Evolutionary conservation across 2,329 filamentous ascomycete genomes (phyloP), one percentile per base, ranked within the genome.

Genomic region (Talaromyces sp.): DNA sequence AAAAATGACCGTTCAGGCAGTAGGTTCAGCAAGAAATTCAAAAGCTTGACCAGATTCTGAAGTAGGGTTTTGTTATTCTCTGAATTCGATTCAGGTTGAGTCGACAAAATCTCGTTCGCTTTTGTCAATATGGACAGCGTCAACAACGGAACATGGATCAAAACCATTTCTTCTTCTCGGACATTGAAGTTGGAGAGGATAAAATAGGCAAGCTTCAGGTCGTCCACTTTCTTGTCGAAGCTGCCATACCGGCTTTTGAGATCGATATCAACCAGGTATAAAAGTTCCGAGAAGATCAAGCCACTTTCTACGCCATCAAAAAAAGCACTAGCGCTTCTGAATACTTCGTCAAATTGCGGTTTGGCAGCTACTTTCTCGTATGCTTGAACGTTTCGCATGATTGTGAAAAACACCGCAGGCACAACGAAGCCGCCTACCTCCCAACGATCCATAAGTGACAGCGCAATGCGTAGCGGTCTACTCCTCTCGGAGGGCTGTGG

Each of bases 371-470:
- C 80, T 28, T 80, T 78, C 73, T 92, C 88, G 77, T 92, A 98
- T 53, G 82, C 79, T 66, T 88, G 87, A 42, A 96, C 88, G 68
- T 89, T 96, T 71, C 88, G 84, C 68, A 99, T 85, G 28, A 93
- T 88, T 3, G 93, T 90, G 15, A 97, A 80, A 70, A 99, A 98
- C 15, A 98, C 85, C 63, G 92, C 88, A 0, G 93, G 91, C 1
- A 98, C 89, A 54, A 99, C 87, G 19, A 93, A 82, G 1, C 92
- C 92, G 32, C 95, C 95, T 66, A 99, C 93, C 73, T 99, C 95
- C 93, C 92, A 98, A 62, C 93, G 88, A 76, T 99, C 95, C 95
- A 99, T 98, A 58, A 99, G 81, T 17, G 96, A 97, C 2, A 98
- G 83, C 69, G 92, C 96, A 65, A 98, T 91, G 61, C 93, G 88